A percentile compares a stretch with the other conserved stretches of the same genome.
Evolutionary conservation across 148 eudicot species (phyloP).

Genomic region (Cornus controversa): DNA sequence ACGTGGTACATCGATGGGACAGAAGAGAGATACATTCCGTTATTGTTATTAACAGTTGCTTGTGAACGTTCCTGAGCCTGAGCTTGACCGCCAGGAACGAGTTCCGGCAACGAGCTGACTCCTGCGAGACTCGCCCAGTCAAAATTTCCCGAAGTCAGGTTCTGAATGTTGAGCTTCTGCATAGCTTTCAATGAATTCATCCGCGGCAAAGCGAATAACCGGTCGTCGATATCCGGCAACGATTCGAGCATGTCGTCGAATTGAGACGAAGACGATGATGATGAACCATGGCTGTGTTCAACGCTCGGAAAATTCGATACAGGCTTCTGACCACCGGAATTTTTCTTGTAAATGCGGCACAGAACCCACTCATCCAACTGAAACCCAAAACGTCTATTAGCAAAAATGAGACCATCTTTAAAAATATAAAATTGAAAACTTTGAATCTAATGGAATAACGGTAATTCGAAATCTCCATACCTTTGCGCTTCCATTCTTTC

Average conservation of each 20-base stretch:
- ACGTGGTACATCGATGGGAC: slow-evolving; percentile 34
- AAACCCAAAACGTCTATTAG: not conserved
- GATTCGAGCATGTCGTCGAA: slow-evolving; percentile 64
- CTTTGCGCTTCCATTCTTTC: slow-evolving; percentile 48
- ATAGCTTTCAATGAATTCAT: slow-evolving; percentile 11
- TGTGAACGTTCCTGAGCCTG: not conserved
- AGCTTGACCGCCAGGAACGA: slow-evolving; percentile 20
- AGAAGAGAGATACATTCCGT: slow-evolving; percentile 37
- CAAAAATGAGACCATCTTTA: not conserved
- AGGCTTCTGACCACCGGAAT: slow-evolving; percentile 43
- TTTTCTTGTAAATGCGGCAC: slow-evolving; percentile 76
- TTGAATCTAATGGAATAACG: not conserved
- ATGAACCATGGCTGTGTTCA: slow-evolving; percentile 43
- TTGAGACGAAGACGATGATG: slow-evolving; percentile 56
- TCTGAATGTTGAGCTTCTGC: slow-evolving; percentile 35
- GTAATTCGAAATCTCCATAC: slow-evolving; percentile 20
- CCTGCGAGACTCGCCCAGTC: slow-evolving; percentile 62
- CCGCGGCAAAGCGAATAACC: slow-evolving; percentile 28
- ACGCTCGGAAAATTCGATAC: slow-evolving; percentile 8
- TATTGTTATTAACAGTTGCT: slow-evolving; percentile 9
- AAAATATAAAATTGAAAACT: not conserved
- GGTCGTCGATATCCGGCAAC: slow-evolving; percentile 46
- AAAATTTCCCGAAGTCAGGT: slow-evolving; percentile 43
- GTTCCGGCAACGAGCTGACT: slow-evolving; percentile 31
- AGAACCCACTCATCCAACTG: slow-evolving; percentile 85